phyloP scores from a whole-genome alignment of 192 early-diverging fungal genomes.

The Geranomyces michiganensis region DNA sequence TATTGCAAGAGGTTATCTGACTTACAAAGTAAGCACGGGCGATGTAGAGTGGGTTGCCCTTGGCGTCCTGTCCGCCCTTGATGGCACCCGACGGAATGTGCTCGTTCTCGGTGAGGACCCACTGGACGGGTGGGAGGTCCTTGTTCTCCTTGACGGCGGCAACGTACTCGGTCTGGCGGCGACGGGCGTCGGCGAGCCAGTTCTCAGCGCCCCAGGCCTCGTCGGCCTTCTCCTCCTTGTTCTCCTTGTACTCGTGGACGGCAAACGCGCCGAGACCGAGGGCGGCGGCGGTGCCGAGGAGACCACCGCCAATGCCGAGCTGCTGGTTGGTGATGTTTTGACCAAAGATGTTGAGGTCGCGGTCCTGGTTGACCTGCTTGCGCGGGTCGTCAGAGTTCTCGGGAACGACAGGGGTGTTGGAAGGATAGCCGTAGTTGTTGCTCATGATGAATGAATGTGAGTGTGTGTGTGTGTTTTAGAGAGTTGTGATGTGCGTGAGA shows the following conservation, averaged over 20 bases:
- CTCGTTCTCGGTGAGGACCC: constrained; percentile 32
- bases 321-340: constrained; percentile 11
- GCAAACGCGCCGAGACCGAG: constrained; percentile 43
- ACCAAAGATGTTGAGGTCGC: constrained; percentile 17
- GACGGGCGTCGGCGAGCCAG: constrained; percentile 27
- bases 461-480: no score
- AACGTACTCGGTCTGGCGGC: constrained; percentile 30
- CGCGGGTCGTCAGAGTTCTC: constrained; percentile 25
- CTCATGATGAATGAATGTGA: no score
- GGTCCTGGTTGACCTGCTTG: constrained; percentile 18
- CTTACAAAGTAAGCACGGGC: constrained; percentile 56
- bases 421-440: not conserved
- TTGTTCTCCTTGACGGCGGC: constrained; percentile 28
- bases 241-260: constrained; percentile 38
- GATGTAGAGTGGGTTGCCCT: constrained; percentile 65
- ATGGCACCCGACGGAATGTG: constrained; percentile 52
- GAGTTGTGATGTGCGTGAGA: no score
- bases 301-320: constrained; percentile 34
- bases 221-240: constrained; percentile 24
- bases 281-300: constrained; percentile 45
- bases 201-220: constrained; percentile 18
- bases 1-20: no score
- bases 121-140: constrained; percentile 29
- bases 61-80: constrained; percentile 59
- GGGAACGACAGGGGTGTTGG: constrained; percentile 11